phyloP scores from a whole-genome alignment of 31 red algal genomes.

The Porphyra umbilicalis region DNA sequence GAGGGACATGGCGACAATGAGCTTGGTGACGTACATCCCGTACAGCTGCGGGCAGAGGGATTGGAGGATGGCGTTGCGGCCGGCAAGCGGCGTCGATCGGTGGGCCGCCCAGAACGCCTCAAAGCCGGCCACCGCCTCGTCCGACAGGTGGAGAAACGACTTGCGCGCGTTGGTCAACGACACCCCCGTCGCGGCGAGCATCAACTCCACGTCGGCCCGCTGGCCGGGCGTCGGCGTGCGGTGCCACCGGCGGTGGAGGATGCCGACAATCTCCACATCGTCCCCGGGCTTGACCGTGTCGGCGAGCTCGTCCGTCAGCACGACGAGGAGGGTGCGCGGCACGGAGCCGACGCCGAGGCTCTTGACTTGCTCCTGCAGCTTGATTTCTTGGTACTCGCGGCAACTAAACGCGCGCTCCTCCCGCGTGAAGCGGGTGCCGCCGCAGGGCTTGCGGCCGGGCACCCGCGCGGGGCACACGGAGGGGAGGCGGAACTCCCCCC shows the following conservation, averaged over 20 bases:
- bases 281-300: slow-evolving; percentile 91
- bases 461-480: slow-evolving; percentile 39
- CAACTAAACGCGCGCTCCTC: slow-evolving; percentile 22
- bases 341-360: slow-evolving; percentile 74
- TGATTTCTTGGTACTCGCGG: slow-evolving; percentile 89
- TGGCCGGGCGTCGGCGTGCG: slow-evolving; percentile 19
- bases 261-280: slow-evolving; percentile 68
- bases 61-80: slow-evolving; percentile 64
- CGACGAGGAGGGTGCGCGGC: slow-evolving; percentile 73
- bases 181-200: slow-evolving; percentile 53
- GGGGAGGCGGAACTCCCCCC: slow-evolving; percentile 62
- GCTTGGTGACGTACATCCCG: slow-evolving; percentile 88
- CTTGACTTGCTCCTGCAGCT: slow-evolving; percentile 83
- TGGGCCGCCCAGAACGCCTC: slow-evolving; percentile 45
- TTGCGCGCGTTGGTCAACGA: slow-evolving; percentile 76
- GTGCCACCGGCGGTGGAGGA: slow-evolving; percentile 61
- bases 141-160: slow-evolving; percentile 53
- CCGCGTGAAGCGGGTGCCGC: slow-evolving; percentile 28
- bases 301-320: slow-evolving; percentile 86
- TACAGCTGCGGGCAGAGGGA: slow-evolving; percentile 92
- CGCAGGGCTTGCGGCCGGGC: slow-evolving; percentile 27
- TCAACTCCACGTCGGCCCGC: slow-evolving; percentile 53
- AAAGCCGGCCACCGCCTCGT: slow-evolving; percentile 56
- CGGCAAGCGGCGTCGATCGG: slow-evolving; percentile 13
- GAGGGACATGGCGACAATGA: slow-evolving; percentile 76